These are phyloP conservation scores for Saccharomycopsis fermentans DNA, from an alignment of 805 yeast genomes.

Conservation along the genomic window DNA sequence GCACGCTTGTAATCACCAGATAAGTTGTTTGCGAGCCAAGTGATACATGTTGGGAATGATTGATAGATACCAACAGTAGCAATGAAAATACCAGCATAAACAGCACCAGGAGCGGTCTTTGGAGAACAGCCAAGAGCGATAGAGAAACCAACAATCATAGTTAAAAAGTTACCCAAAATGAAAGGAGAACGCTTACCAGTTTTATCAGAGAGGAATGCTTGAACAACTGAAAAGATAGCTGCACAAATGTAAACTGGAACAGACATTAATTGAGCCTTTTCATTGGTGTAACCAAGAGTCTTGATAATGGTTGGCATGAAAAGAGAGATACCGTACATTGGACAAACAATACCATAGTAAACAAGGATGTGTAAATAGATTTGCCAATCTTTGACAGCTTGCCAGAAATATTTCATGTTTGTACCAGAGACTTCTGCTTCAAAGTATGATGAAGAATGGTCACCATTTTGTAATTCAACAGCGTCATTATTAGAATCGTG, in stretches of 20 bases:
- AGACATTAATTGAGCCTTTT: constrained; percentile 34
- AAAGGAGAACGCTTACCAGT: constrained; percentile 27
- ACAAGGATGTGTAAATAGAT: constrained; percentile 24
- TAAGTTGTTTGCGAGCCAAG: constrained; percentile 31
- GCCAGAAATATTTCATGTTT: constrained; percentile 11
- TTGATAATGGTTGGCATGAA: constrained; percentile 37
- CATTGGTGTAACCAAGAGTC: constrained; percentile 33
- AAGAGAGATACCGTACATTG: constrained; percentile 31
- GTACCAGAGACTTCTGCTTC: constrained; percentile 14
- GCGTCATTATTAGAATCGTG: constrained; percentile 15
- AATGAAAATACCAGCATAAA: constrained; percentile 27
- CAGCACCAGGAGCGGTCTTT: constrained; percentile 21
- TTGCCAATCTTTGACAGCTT: constrained; percentile 26
- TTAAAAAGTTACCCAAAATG: constrained; percentile 20
- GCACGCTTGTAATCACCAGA: constrained; percentile 30
- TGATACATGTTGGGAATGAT: constrained; percentile 26
- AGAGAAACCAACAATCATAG: constrained; percentile 28
- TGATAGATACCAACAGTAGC: constrained; percentile 26
- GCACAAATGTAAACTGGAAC: constrained; percentile 35
- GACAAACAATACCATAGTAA: constrained; percentile 26
- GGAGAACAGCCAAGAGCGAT: constrained; percentile 26
- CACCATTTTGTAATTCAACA: constrained; percentile 2
- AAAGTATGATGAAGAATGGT: constrained; percentile 12
- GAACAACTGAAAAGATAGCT: constrained; percentile 24
- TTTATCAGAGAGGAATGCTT: constrained; percentile 24